Evolutionary conservation across 345 rosid genomes (phyloP), one percentile per base, ranked within the genome.

Genomic region (Linum usitatissimum): DNA sequence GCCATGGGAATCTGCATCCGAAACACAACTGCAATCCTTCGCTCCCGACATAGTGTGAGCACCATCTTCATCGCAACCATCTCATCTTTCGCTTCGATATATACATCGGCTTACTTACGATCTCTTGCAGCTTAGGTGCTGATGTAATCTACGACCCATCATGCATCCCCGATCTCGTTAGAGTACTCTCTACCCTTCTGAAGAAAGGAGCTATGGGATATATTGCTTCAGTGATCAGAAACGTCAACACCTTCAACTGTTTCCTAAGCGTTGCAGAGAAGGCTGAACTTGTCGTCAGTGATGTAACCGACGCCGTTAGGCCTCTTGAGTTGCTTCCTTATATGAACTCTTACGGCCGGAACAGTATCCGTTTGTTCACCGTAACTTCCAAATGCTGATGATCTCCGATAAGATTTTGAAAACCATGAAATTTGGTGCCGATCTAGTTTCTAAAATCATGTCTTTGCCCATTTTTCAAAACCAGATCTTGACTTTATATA

Each of bases 1-100:
- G 64, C 88, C 91, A 10, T 91, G 96, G 96, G 94, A 86, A 77
- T 83, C 84, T 59, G 91, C 86, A 66, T 65, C 79, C 1, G 85
- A 74, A 65, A 71, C 68, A 28, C 86, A 76, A 60, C 69, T 87
- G 62, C 71, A 69, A 10, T 60, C 69, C 62, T 78, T 74, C 38
- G 57, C 54, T 58, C 93, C 89, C 51, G 91, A 87, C 62, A 79
- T 90, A 13, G 60, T 86, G 97, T 87, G 69, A 76, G 93, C 60
- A 28, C 14, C 71, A 30, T 19, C 13, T 21, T 53, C 17, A 3
- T 45, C 66, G 18, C 58, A 18, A 4, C 56, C 34, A 42, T 23
- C 38, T 58, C 28, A 58, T 23, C 28, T 23, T 23, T 23, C 28
- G 28, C 28, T 23, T 23, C 28, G 28, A 23, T 23, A 23, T 23